These are phyloP conservation scores for Suhomyces sp. DNA, from an alignment of 805 yeast species.

Conservation along the genomic window DNA sequence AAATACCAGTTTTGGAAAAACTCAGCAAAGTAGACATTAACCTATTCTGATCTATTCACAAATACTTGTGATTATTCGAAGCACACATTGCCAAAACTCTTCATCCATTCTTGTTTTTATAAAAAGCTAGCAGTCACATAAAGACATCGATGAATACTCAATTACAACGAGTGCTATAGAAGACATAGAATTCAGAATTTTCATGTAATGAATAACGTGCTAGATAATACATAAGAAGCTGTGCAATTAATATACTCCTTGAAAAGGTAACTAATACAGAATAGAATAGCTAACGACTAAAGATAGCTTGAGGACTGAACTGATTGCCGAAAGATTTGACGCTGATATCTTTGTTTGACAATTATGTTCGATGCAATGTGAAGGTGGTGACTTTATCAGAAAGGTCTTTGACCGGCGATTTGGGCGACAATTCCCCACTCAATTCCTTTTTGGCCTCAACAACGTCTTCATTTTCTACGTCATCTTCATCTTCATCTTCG, in stretches of 20 bases:
- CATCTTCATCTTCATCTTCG: constrained; percentile 43
- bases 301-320: no score
- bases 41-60: no score
- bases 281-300: neutral
- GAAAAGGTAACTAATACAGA: neutral
- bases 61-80: no score
- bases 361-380: neutral
- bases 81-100: no score
- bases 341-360: neutral
- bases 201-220: neutral
- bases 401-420: neutral
- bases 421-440: neutral
- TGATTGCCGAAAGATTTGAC: no score
- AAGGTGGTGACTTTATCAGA: neutral
- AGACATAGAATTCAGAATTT: no score
- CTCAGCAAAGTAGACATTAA: no score
- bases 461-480: constrained; percentile 39
- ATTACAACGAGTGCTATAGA: neutral
- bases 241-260: neutral
- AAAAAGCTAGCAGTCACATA: no score
- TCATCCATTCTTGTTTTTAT: no score
- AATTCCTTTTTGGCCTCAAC: neutral
- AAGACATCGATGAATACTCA: no score
- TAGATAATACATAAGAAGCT: neutral
- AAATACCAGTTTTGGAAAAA: no score